phyloP scores from a whole-genome alignment of 139 green algal genomes.

The Chlamydomonas sphaeroides region DNA sequence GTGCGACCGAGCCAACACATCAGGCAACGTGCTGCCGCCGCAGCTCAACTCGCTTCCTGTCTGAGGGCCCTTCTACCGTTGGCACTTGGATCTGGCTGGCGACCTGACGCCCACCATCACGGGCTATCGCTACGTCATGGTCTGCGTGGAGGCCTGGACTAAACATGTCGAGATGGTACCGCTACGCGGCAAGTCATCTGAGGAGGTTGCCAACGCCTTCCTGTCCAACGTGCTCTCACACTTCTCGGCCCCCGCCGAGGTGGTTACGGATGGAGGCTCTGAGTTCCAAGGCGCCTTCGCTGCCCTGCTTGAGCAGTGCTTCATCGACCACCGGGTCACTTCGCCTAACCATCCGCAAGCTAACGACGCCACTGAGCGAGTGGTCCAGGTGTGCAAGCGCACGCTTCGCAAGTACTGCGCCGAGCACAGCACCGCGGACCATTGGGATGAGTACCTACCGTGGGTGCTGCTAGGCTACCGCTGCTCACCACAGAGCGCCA shows the following conservation, averaged over 20 bases:
- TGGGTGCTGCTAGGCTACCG: slow-evolving; percentile 49
- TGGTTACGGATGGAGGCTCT: slow-evolving; percentile 45
- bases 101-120: not conserved
- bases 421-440: not conserved
- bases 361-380: slow-evolving; percentile 38
- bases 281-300: slow-evolving; percentile 50
- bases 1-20: not conserved
- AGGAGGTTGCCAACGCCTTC: not conserved
- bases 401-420: slow-evolving; percentile 41
- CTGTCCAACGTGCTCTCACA: slow-evolving; percentile 33
- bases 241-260: slow-evolving; percentile 38
- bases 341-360: slow-evolving; percentile 39
- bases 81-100: slow-evolving; percentile 24
- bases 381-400: slow-evolving; percentile 43
- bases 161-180: slow-evolving; percentile 44
- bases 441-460: slow-evolving; percentile 31
- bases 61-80: slow-evolving; percentile 28
- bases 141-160: slow-evolving; percentile 47
- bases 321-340: slow-evolving; percentile 48
- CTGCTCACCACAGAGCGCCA: slow-evolving; percentile 37
- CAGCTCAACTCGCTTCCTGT: slow-evolving; percentile 28
- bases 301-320: slow-evolving; percentile 5
- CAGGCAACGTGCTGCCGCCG: not conserved
- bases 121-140: slow-evolving; percentile 45
- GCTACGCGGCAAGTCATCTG: slow-evolving; percentile 25